phyloP scores from a whole-genome alignment of 2,329 filamentous ascomycete genomes.

The Aureobasidium sp. region DNA sequence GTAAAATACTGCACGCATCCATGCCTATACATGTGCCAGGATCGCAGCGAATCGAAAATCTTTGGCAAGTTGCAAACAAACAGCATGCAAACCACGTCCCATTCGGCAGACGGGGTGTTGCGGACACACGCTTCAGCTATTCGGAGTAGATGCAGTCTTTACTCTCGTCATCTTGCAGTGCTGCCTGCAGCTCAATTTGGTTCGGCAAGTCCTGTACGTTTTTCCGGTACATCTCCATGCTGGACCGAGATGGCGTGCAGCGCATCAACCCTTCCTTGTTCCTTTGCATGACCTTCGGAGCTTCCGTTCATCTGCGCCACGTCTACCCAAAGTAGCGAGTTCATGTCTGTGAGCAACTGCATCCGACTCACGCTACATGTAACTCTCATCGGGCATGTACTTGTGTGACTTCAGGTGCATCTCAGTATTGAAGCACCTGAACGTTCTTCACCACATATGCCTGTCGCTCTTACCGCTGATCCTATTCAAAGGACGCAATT shows the following conservation, averaged over 20 bases:
- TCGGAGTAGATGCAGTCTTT: no score
- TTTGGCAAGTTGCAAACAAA: no score
- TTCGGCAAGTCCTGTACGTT: neutral
- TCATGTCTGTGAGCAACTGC: neutral
- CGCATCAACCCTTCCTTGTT: neutral
- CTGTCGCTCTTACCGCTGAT: neutral
- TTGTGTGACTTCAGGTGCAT: neutral
- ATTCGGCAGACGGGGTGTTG: neutral
- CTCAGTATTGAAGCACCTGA: neutral
- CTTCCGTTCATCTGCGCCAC: neutral
- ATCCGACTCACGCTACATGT: neutral
- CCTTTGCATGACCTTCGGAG: no score
- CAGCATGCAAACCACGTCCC: no score
- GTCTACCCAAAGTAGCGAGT: neutral
- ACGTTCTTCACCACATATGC: neutral
- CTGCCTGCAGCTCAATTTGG: neutral
- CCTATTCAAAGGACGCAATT: neutral
- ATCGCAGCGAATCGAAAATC: no score
- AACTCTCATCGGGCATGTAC: neutral
- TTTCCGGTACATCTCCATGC: no score
- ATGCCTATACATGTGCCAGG: no score
- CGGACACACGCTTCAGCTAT: no score
- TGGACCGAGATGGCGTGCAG: no score
- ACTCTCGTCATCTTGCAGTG: slow-evolving; percentile 2
- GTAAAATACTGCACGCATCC: no score